These are phyloP conservation scores for Gomphus bonarii DNA, from an alignment of 1,284 basidiomycete genomes.

Conservation along the genomic window DNA sequence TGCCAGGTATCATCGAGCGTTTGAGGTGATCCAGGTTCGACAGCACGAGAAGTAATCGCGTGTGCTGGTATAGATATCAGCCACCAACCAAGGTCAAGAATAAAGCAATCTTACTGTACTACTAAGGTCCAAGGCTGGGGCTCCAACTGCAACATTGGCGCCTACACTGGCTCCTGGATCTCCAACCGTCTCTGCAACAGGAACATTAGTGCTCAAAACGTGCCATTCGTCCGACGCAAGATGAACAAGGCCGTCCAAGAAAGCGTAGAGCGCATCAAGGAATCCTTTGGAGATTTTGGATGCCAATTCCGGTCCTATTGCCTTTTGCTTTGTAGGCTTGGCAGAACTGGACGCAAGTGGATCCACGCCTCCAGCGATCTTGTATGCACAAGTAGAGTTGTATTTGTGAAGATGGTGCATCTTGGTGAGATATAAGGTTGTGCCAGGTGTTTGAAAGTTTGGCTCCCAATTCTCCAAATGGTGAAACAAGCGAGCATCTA, in stretches of 20 bases:
- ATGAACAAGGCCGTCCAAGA: constrained; percentile 83
- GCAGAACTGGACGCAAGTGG: constrained; percentile 20
- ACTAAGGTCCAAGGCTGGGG: constrained; percentile 39
- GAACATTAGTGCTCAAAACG: constrained; percentile 28
- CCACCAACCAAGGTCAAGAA: constrained; percentile 1
- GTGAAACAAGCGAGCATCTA: constrained; percentile 82
- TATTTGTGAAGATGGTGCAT: constrained; percentile 82
- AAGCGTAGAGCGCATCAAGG: constrained; percentile 79
- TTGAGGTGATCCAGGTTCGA: constrained; percentile 82
- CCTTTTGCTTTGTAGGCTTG: constrained; percentile 45
- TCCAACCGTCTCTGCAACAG: background rate
- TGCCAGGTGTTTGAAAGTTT: constrained; percentile 32
- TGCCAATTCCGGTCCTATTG: constrained; percentile 46
- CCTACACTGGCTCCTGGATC: constrained; percentile 2
- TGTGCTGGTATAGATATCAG: constrained; percentile 47
- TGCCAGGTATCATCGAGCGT: constrained; percentile 59
- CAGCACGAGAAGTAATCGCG: constrained; percentile 79
- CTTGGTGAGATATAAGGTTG: constrained; percentile 50
- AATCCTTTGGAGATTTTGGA: constrained; percentile 80
- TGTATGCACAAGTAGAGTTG: constrained; percentile 71
- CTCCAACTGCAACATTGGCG: background rate
- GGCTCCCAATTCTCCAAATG: constrained; percentile 80
- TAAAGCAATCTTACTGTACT: constrained; percentile 40
- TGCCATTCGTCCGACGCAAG: constrained; percentile 71
- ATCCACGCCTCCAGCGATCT: constrained; percentile 75